Evolutionary conservation across 768 basidiomycete species (phyloP).

Genomic region (Pleurotus sapidus): DNA sequence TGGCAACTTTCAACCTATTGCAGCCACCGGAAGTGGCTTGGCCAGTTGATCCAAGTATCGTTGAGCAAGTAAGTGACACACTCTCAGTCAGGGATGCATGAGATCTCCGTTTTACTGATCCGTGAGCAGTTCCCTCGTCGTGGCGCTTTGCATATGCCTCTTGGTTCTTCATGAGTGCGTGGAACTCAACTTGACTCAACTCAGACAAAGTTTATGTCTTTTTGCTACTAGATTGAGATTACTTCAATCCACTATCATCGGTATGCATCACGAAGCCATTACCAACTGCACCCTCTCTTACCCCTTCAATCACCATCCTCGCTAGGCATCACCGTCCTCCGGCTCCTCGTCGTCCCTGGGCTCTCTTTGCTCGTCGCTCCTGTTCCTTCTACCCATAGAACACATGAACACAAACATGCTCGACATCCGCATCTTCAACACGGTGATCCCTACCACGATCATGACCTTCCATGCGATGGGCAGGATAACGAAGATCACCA

Average conservation of each 20-base stretch:
- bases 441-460: too few species aligned
- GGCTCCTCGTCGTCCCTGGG: not conserved
- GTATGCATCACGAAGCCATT: not conserved
- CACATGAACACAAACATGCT: slow-evolving; percentile 56
- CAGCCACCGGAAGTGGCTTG: slow-evolving; percentile 47
- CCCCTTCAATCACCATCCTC: not conserved
- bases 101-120: not conserved
- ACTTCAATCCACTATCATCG: slow-evolving; percentile 67
- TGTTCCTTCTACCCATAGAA: not conserved
- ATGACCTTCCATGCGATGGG: too few species aligned
- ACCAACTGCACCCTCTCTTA: too few species aligned
- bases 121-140: slow-evolving; percentile 58
- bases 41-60: slow-evolving; percentile 61
- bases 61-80: slow-evolving; percentile 53
- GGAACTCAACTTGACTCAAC: not conserved
- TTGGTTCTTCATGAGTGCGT: slow-evolving; percentile 66
- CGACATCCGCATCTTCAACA: slow-evolving; percentile 51
- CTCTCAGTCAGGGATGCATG: not conserved
- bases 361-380: not conserved
- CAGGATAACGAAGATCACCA: slow-evolving; percentile 30
- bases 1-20: slow-evolving; percentile 54
- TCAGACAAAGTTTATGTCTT: not conserved
- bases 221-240: slow-evolving; percentile 45
- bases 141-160: slow-evolving; percentile 65
- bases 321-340: not conserved